phyloP scores from a whole-genome alignment of 2,329 filamentous ascomycete species.

The Macroventuria anomochaeta region DNA sequence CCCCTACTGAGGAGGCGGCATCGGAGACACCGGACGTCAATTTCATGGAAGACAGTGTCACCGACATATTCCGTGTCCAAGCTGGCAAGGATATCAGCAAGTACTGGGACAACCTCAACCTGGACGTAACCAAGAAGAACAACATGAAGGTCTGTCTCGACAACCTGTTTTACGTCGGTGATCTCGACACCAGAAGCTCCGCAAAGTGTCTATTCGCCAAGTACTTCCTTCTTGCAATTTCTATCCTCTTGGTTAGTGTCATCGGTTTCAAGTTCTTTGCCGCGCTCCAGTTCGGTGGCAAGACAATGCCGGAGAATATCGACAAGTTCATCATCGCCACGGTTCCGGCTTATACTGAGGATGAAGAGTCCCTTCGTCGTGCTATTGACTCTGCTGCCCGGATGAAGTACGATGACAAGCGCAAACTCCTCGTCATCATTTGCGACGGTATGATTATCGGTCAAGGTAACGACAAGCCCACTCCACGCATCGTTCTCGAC shows the following conservation, averaged over 20 bases:
- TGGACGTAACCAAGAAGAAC: conserved; percentile 63
- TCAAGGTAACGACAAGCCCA: conserved; percentile 95
- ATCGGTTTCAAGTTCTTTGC: conserved; percentile 97
- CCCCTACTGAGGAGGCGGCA: conserved; percentile 56
- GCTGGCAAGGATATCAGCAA: conserved; percentile 83
- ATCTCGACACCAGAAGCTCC: conserved; percentile 90
- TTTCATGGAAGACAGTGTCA: conserved; percentile 81
- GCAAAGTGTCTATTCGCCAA: conserved; percentile 82
- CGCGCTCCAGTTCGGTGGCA: conserved; percentile 89
- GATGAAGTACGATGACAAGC: conserved; percentile 98
- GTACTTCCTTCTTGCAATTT: conserved; percentile 87
- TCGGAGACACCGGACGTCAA: conserved; percentile 61
- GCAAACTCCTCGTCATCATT: conserved; percentile 89
- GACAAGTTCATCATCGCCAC: conserved; percentile 99
- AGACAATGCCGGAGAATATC: conserved; percentile 91
- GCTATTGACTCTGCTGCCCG: conserved; percentile 94
- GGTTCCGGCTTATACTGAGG: conserved; percentile 96
- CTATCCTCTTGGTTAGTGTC: conserved; percentile 77
- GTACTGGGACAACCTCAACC: conserved; percentile 74
- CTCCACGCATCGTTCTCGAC: conserved; percentile 92
- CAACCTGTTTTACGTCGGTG: conserved; percentile 92
- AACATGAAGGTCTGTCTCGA: conserved; percentile 85
- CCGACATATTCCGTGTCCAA: conserved; percentile 76
- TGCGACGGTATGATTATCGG: conserved; percentile 99
- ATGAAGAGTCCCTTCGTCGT: conserved; percentile 94